Evolutionary conservation across 176 grass and related monocot species (phyloP).

Genomic region (Oropetium thomaeum): DNA sequence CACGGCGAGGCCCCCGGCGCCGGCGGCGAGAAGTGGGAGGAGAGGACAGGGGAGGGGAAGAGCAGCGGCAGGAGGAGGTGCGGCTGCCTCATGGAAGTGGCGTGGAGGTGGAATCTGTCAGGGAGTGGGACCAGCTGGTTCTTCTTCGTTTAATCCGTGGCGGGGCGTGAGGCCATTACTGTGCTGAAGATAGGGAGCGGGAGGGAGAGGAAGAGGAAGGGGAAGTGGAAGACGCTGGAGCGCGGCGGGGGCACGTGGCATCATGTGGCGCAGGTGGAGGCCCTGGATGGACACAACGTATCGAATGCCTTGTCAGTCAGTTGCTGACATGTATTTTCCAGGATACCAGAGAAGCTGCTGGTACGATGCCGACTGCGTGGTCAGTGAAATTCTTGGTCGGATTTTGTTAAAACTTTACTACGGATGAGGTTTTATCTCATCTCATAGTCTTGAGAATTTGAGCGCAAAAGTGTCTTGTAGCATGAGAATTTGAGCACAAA

Average conservation of each 20-base stretch:
- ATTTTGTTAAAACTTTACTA: not conserved
- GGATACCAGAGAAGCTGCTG: not conserved
- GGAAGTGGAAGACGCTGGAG: not conserved
- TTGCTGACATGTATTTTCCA: not conserved
- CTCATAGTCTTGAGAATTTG: not conserved
- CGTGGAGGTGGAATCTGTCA: not conserved
- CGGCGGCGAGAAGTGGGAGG: conserved; percentile 52
- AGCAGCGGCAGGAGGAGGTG: conserved; percentile 47
- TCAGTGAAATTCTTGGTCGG: not conserved
- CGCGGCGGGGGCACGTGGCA: conserved; percentile 29
- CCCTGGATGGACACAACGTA: not conserved
- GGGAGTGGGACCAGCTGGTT: conserved; percentile 6
- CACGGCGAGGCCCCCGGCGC: conserved; percentile 31
- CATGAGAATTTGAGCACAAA: not conserved
- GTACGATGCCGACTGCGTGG: conserved; percentile 19
- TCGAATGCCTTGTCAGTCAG: not conserved
- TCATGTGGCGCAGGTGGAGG: conserved; percentile 11
- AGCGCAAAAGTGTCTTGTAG: too few relatives aligned
- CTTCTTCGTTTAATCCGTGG: conserved; percentile 16
- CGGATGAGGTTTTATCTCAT: not conserved
- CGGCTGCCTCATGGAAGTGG: conserved; percentile 57
- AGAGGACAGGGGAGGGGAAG: conserved; percentile 33
- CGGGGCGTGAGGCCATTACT: conserved; percentile 30
- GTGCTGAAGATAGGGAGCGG: too few relatives aligned
- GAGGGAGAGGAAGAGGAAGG: not conserved